phyloP scores from a whole-genome alignment of 768 basidiomycete genomes.

The Leccinum incarnatum region DNA sequence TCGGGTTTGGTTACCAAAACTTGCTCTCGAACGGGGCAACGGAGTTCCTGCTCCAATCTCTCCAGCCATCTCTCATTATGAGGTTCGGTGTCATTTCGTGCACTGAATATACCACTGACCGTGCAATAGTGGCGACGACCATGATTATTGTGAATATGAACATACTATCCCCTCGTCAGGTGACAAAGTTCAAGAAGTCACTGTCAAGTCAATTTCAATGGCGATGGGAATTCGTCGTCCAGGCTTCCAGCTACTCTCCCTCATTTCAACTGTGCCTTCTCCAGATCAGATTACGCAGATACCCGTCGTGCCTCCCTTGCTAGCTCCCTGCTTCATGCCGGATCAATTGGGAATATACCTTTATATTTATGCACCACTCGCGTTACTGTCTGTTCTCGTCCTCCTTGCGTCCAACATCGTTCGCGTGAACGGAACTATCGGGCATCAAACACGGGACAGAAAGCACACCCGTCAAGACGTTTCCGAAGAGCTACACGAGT shows the following conservation, averaged over 20 bases:
- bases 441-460: constrained; percentile 6
- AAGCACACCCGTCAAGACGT: constrained; percentile 9
- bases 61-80: constrained; percentile 70
- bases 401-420: constrained; percentile 34
- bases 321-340: constrained; percentile 76
- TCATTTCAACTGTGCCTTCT: constrained; percentile 42
- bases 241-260: constrained; percentile 87
- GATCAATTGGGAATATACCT: constrained; percentile 81
- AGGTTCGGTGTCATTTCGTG: constrained; percentile 47
- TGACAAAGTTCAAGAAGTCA: constrained; percentile 61
- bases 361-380: constrained; percentile 65
- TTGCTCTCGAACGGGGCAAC: constrained; percentile 67
- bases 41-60: constrained; percentile 57
- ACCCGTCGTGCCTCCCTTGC: constrained; percentile 36
- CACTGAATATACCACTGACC: constrained; percentile 4
- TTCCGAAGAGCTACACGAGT: constrained; percentile 11
- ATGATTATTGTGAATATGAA: constrained; percentile 88
- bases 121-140: constrained; percentile 77
- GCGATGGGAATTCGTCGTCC: constrained; percentile 82
- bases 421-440: constrained; percentile 9
- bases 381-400: constrained; percentile 54
- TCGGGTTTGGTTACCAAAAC: constrained; percentile 84
- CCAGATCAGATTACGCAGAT: constrained; percentile 32
- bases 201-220: constrained; percentile 88
- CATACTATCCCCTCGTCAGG: constrained; percentile 36